These are phyloP conservation scores for Serendipita vermifera DNA, from an alignment of 768 basidiomycete species.

Conservation along the genomic window DNA sequence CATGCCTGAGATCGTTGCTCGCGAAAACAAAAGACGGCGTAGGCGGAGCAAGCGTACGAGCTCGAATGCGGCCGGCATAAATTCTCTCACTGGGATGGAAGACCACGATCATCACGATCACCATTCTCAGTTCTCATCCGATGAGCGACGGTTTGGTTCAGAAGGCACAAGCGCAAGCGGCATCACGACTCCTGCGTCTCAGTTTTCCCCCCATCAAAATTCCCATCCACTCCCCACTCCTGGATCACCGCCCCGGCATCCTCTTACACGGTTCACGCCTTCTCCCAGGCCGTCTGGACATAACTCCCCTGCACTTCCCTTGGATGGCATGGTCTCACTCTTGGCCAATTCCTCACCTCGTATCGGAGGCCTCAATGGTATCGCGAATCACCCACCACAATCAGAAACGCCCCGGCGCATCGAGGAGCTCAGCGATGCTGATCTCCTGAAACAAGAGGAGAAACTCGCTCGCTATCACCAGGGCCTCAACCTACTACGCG, in stretches of 20 bases:
- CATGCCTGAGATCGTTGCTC: slow-evolving; percentile 4
- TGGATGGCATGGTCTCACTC: too few species aligned
- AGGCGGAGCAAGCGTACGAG: not conserved
- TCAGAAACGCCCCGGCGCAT: slow-evolving; percentile 4
- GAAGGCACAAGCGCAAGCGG: not conserved
- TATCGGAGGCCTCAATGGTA: too few species aligned
- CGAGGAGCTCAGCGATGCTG: slow-evolving; percentile 1
- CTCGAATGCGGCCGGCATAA: not conserved
- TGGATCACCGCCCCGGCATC: not conserved
- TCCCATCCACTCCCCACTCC: not conserved
- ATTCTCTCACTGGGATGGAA: not conserved
- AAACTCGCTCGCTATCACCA: slow-evolving; percentile 2
- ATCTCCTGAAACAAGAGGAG: not conserved
- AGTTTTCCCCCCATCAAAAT: not conserved
- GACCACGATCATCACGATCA: not conserved
- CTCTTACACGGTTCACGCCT: not conserved
- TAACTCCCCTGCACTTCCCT: too few species aligned
- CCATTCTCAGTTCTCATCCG: not conserved
- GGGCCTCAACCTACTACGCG: not conserved
- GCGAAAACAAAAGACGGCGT: not conserved
- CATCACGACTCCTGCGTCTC: not conserved
- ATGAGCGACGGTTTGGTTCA: not conserved
- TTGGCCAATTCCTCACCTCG: too few species aligned
- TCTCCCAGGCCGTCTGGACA: too few species aligned
- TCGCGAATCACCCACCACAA: too few species aligned